A percentile compares a stretch with the other conserved stretches of the same genome.
Evolutionary conservation across 2,329 filamentous ascomycete genomes (phyloP).

Genomic region (Paecilomyces dactylethromorphus): DNA sequence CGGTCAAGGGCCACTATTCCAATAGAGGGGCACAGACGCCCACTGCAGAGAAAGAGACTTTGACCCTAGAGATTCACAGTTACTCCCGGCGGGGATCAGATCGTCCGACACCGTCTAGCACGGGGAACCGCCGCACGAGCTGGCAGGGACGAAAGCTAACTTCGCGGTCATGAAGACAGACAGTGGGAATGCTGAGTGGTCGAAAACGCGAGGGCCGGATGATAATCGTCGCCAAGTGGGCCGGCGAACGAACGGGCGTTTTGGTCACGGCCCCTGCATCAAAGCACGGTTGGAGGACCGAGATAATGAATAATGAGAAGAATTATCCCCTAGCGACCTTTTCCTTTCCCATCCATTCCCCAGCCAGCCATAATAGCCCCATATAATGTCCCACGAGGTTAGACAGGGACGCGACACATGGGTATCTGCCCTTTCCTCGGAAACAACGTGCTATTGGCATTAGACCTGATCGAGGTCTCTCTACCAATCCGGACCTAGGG

Average conservation of each 20-base stretch:
- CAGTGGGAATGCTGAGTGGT: background rate
- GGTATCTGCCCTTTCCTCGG: background rate
- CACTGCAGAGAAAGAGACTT: background rate
- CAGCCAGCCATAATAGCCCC: background rate
- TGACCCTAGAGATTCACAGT: background rate
- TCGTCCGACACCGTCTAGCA: background rate
- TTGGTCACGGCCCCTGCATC: background rate
- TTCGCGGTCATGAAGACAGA: background rate
- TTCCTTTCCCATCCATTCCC: background rate
- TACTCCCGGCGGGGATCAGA: background rate
- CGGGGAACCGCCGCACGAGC: background rate
- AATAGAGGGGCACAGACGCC: background rate
- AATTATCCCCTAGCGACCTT: background rate
- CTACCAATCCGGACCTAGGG: background rate
- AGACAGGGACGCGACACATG: background rate
- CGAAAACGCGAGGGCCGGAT: background rate
- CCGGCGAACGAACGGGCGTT: background rate
- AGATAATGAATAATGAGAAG: background rate
- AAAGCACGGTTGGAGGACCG: background rate
- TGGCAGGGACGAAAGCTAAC: background rate
- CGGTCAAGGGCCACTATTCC: background rate
- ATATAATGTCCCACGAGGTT: background rate
- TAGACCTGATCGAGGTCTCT: background rate
- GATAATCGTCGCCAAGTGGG: background rate
- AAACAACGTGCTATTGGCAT: background rate